phyloP scores from a whole-genome alignment of 306 rosid species.

The Leucaena leucocephala region DNA sequence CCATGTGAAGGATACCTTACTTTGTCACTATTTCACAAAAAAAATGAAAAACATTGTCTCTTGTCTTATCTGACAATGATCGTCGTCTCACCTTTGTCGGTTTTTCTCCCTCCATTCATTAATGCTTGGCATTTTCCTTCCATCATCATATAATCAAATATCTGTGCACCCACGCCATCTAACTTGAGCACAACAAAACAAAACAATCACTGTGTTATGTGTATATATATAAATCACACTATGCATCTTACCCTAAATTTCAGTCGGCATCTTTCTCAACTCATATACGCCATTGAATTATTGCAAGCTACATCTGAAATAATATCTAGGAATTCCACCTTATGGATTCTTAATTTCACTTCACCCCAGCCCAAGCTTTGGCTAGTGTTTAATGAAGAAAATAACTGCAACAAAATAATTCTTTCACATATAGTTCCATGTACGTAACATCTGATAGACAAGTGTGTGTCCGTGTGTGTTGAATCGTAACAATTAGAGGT shows the following conservation, averaged over 20 bases:
- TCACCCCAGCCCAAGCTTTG: neutral
- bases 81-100: conserved; percentile 43
- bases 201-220: conserved; percentile 11
- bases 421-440: neutral
- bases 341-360: neutral
- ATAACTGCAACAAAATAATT: neutral
- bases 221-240: no score
- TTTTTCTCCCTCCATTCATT: conserved; percentile 40
- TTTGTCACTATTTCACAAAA: conserved; percentile 37
- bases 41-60: conserved; percentile 38
- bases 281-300: conserved; percentile 26
- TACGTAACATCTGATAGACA: neutral
- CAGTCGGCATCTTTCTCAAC: conserved; percentile 12
- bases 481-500: neutral
- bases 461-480: neutral
- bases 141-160: conserved; percentile 42
- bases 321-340: no score
- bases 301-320: neutral
- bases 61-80: conserved; percentile 53
- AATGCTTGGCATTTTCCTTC: conserved; percentile 27
- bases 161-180: conserved; percentile 19
- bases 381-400: neutral
- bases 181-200: conserved; percentile 30
- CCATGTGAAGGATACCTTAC: conserved; percentile 47
- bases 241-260: neutral